Conservation (phyloP, 2,329 filamentous ascomycete genomes). For the Lachnellula arida region DNA sequence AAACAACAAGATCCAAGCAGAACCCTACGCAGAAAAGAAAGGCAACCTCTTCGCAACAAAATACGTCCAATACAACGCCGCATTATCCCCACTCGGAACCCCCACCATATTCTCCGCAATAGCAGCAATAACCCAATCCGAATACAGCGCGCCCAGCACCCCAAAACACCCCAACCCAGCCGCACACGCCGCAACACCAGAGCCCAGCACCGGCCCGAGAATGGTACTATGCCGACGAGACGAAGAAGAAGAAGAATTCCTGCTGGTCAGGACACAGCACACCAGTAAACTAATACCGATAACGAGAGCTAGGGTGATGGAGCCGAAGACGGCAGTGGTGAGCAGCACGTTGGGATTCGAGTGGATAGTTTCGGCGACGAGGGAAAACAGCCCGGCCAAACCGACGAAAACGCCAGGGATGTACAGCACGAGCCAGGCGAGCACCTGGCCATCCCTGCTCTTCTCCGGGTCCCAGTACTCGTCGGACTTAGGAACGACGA, state of each 20-base stretch:
- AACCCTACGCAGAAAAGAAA: neutral
- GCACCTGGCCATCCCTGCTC: neutral
- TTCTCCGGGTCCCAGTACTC: neutral
- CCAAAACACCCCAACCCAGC: neutral
- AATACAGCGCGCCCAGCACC: slow-evolving; percentile 12
- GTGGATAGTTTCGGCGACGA: slow-evolving; percentile 5
- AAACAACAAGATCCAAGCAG: neutral
- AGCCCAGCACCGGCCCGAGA: neutral
- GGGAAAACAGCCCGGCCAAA: slow-evolving; percentile 3
- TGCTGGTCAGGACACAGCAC: neutral
- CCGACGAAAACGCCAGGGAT: slow-evolving; percentile 4
- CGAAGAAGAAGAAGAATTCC: neutral
- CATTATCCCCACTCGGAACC: slow-evolving; percentile 5
- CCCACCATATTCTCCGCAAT: slow-evolving; percentile 12
- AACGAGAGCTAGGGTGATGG: neutral
- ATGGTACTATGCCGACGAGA: neutral
- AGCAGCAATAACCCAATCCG: slow-evolving; percentile 12
- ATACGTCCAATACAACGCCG: slow-evolving; percentile 14
- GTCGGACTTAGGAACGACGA: neutral
- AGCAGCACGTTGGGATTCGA: slow-evolving; percentile 2
- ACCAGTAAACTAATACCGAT: neutral
- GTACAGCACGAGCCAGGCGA: slow-evolving; percentile 8
- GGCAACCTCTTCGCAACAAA: slow-evolving; percentile 14
- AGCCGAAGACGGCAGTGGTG: slow-evolving; percentile 4
- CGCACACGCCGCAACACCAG: neutral